These are phyloP conservation scores for Lepiota subincarnata DNA, from an alignment of 768 basidiomycete genomes.

Conservation along the genomic window DNA sequence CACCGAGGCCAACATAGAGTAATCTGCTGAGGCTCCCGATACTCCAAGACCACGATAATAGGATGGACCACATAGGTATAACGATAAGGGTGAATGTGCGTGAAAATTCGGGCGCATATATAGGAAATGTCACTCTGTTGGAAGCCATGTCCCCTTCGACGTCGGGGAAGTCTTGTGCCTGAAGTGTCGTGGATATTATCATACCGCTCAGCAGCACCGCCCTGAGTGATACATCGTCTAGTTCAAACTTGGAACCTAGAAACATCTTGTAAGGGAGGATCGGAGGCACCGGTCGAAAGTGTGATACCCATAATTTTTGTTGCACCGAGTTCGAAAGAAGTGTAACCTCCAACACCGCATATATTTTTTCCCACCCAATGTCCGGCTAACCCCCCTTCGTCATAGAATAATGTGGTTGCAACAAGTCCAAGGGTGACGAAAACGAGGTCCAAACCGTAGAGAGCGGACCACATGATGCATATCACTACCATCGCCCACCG, in stretches of 20 bases:
- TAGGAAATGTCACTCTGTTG: constrained; percentile 40
- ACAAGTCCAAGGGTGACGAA: constrained; percentile 20
- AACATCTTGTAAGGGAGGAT: no score
- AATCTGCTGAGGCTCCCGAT: constrained; percentile 1
- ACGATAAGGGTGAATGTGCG: constrained; percentile 20
- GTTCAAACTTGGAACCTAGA: constrained; percentile 5
- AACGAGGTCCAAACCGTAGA: constrained; percentile 15
- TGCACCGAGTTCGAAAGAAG: constrained; percentile 30
- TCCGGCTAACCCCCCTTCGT: constrained; percentile 23
- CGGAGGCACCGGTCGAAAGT: no score
- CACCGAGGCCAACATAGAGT: constrained; percentile 10
- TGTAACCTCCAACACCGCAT: constrained; percentile 27
- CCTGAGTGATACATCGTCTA: neutral
- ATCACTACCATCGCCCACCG: constrained; percentile 28
- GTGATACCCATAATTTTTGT: constrained; percentile 18
- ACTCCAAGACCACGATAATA: constrained; percentile 13
- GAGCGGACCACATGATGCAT: constrained; percentile 22
- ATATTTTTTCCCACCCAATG: constrained; percentile 27
- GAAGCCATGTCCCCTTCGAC: constrained; percentile 36
- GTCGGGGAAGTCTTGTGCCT: constrained; percentile 45
- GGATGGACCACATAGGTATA: constrained; percentile 16
- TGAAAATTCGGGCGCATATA: constrained; percentile 35
- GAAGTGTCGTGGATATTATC: constrained; percentile 42
- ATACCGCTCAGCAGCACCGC: constrained; percentile 17
- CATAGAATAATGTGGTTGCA: constrained; percentile 21